These are phyloP conservation scores for Rachicladosporium sp. DNA, from an alignment of 2,329 filamentous ascomycete species.

Conservation along the genomic window DNA sequence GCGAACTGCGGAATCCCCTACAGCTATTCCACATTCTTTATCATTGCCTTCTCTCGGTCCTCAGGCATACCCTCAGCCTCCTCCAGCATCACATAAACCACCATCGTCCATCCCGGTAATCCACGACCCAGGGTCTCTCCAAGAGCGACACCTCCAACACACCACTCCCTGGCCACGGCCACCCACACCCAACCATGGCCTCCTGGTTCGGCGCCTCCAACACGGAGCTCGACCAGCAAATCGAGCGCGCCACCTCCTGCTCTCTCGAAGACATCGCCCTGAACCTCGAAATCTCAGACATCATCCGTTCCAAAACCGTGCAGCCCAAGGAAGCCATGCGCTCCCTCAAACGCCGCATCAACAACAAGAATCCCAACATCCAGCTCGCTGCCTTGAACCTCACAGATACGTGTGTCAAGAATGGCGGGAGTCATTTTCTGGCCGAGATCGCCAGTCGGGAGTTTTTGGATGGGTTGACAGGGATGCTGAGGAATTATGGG, in stretches of 20 bases:
- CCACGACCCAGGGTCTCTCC: background rate
- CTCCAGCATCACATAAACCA: background rate
- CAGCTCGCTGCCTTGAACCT: constrained; percentile 92
- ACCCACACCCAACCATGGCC: constrained; percentile 53
- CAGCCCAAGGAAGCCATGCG: constrained; percentile 98
- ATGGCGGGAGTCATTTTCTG: constrained; percentile 90
- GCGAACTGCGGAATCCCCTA: too few relatives aligned
- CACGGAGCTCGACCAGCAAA: constrained; percentile 89
- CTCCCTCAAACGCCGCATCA: constrained; percentile 83
- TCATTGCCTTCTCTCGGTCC: background rate
- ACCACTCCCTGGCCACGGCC: background rate
- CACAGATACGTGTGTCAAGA: constrained; percentile 97
- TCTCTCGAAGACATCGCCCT: constrained; percentile 97
- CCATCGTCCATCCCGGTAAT: background rate
- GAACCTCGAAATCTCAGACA: constrained; percentile 95
- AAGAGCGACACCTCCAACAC: constrained; percentile 1
- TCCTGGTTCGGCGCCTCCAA: constrained; percentile 85
- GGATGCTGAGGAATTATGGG: constrained; percentile 71
- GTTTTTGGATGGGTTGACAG: constrained; percentile 95
- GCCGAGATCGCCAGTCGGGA: constrained; percentile 90
- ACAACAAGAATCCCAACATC: constrained; percentile 94
- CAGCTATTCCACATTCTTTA: background rate
- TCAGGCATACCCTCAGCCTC: background rate
- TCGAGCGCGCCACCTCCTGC: constrained; percentile 86
- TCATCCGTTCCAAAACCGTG: constrained; percentile 94